Conservation (phyloP, 192 early-diverging fungal genomes). For the Podila epigama region DNA sequence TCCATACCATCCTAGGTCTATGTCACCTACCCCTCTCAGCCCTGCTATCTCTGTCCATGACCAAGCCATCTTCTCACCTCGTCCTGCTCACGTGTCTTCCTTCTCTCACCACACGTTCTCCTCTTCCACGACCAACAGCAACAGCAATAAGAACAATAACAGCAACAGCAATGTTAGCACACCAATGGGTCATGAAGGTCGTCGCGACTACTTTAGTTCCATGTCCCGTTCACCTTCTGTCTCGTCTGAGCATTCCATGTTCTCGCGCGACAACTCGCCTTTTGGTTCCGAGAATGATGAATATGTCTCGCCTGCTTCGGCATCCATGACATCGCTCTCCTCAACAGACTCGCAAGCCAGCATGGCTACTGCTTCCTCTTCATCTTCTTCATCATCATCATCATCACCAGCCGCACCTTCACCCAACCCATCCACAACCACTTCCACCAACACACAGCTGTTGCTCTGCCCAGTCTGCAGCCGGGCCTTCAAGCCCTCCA, state of each 20-base stretch:
- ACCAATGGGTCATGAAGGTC: too few species aligned
- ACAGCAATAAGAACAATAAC: neutral
- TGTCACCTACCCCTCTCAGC: too few species aligned
- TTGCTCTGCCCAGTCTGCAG: slow-evolving; percentile 45
- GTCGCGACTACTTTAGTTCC: slow-evolving; percentile 17
- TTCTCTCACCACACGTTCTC: neutral
- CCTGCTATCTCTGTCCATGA: too few species aligned
- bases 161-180: neutral
- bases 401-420: neutral
- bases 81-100: neutral
- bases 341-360: neutral
- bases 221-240: slow-evolving; percentile 34
- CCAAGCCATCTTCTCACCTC: neutral
- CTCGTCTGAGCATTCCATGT: slow-evolving; percentile 21
- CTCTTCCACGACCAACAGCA: neutral
- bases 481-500: slow-evolving; percentile 46
- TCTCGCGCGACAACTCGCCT: neutral
- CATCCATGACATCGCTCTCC: slow-evolving; percentile 20
- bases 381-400: neutral
- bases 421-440: neutral
- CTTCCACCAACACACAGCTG: slow-evolving; percentile 7
- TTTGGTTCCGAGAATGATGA: slow-evolving; percentile 3
- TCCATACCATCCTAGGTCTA: neutral
- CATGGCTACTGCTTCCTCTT: neutral
- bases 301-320: slow-evolving; percentile 5